Conservation (phyloP, 2,329 filamentous ascomycete genomes). For the Colletotrichum aenigma region DNA sequence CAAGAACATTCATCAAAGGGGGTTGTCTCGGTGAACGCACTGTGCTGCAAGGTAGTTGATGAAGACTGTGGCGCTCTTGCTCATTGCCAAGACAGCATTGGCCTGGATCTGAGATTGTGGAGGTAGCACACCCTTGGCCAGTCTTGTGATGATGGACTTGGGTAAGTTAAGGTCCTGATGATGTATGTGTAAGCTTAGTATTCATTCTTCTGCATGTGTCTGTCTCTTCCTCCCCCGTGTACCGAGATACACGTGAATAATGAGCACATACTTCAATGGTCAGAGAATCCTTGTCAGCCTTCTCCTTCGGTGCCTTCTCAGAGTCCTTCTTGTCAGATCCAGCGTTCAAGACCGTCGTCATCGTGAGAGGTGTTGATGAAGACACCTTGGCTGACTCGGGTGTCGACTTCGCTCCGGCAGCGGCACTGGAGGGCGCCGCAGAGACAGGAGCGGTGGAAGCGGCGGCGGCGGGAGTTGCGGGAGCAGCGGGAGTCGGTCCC, state of each 20-base stretch:
- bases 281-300: slow-evolving; percentile 41
- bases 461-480: slow-evolving; percentile 21
- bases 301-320: slow-evolving; percentile 30
- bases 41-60: slow-evolving; percentile 78
- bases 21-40: slow-evolving; percentile 52
- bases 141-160: slow-evolving; percentile 79
- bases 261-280: slow-evolving; percentile 55
- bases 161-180: slow-evolving; percentile 74
- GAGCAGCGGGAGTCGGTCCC: not conserved
- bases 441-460: slow-evolving; percentile 24
- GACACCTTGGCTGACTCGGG: slow-evolving; percentile 14
- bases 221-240: no score
- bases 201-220: no score
- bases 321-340: slow-evolving; percentile 25
- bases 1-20: not conserved
- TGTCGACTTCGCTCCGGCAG: not conserved
- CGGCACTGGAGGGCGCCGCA: slow-evolving; percentile 24
- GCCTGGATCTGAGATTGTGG: slow-evolving; percentile 84
- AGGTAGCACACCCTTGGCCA: slow-evolving; percentile 81
- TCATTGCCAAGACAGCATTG: slow-evolving; percentile 79
- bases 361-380: not conserved
- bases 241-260: no score
- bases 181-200: no score
- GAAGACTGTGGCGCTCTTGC: slow-evolving; percentile 83
- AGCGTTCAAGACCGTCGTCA: not conserved